Conservation (phyloP, 2,329 filamentous ascomycete genomes). For the Microsporum ferrugineum region DNA sequence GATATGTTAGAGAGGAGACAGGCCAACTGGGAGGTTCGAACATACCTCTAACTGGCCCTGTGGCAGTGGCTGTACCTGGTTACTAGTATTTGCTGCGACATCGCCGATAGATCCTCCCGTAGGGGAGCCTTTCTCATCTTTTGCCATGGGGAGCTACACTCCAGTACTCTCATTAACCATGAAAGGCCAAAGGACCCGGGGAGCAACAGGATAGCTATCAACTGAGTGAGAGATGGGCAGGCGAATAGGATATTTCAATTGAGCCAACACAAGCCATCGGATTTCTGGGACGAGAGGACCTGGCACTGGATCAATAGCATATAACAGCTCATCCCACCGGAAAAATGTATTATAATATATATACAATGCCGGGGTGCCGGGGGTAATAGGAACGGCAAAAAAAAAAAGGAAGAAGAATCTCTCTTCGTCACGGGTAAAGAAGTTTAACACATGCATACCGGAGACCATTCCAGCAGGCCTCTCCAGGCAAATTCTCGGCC, state of each 20-base stretch:
- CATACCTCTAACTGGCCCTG: neutral
- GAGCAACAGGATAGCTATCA: neutral
- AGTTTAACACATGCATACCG: neutral
- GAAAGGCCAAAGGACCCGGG: neutral
- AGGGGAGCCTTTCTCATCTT: neutral
- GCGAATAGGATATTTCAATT: neutral
- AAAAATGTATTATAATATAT: neutral
- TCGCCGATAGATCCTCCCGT: neutral
- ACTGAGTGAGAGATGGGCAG: neutral
- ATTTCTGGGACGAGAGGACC: neutral
- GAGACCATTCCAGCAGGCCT: neutral
- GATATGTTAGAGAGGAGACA: neutral
- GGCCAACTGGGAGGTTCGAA: neutral
- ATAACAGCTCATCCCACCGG: neutral
- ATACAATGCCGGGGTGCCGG: neutral
- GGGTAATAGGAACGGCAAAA: neutral
- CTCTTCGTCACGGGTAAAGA: neutral
- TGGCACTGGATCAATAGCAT: neutral
- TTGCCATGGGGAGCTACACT: neutral
- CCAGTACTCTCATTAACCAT: neutral
- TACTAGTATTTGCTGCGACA: neutral
- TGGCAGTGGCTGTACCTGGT: neutral
- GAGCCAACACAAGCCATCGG: neutral
- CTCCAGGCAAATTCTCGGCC: neutral
- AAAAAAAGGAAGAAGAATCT: neutral